A percentile compares a stretch with the other conserved stretches of the same genome.
These are phyloP conservation scores for Phaeosphaeria sp. DNA, from an alignment of 2,329 filamentous ascomycete genomes.

Conservation along the genomic window DNA sequence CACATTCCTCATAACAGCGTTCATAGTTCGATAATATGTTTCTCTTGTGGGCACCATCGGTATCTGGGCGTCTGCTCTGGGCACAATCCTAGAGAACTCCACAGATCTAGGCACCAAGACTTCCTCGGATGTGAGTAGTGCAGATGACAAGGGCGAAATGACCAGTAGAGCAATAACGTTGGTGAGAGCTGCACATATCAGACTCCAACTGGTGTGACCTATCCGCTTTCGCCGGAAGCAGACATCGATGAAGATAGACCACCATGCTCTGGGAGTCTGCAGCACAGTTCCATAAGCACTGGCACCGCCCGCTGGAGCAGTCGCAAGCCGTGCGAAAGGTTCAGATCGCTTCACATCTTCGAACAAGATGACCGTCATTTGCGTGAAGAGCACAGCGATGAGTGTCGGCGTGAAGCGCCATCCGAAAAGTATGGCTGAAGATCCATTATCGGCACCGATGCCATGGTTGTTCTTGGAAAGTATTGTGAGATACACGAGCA, in stretches of 20 bases:
- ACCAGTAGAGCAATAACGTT: constrained; percentile 14
- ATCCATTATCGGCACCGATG: constrained; percentile 39
- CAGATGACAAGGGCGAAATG: constrained; percentile 20
- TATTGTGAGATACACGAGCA: constrained; percentile 28
- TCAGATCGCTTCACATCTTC: constrained; percentile 29
- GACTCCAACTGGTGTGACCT: constrained; percentile 14
- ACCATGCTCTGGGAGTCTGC: constrained; percentile 12
- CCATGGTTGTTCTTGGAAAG: constrained; percentile 19
- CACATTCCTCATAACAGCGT: constrained; percentile 13
- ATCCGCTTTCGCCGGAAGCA: constrained; percentile 13
- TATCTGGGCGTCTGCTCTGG: neutral
- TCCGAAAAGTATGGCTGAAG: constrained; percentile 30
- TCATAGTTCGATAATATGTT: constrained; percentile 10
- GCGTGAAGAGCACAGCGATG: constrained; percentile 27
- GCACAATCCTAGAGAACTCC: constrained; percentile 2
- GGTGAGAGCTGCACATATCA: constrained; percentile 7
- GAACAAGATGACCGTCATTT: constrained; percentile 25
- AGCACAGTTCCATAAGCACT: constrained; percentile 12
- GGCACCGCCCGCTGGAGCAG: constrained; percentile 11
- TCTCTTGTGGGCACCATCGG: constrained; percentile 3
- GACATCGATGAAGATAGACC: constrained; percentile 11
- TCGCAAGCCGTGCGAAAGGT: constrained; percentile 23
- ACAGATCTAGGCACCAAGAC: constrained; percentile 4
- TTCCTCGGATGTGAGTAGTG: constrained; percentile 13
- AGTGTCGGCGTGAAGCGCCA: constrained; percentile 33